Evolutionary conservation across 2,329 filamentous ascomycete genomes (phyloP), one percentile per base, ranked within the genome.

Genomic region (Akanthomyces lecanii): DNA sequence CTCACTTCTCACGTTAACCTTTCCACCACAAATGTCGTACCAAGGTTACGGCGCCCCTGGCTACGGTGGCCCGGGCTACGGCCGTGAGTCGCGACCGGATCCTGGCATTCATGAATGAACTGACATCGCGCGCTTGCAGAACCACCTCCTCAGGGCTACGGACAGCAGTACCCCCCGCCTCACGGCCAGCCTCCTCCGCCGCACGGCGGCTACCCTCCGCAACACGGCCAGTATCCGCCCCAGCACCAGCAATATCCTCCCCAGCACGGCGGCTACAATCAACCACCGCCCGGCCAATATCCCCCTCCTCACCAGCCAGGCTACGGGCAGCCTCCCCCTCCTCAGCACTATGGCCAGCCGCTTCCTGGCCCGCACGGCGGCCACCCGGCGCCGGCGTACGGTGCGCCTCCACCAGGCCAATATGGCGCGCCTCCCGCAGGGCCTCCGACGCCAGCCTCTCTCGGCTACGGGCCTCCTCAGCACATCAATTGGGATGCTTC

Each of bases 381-480:
- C 42, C 69, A 67, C 25, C 53, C 59, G 16, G 38, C 52, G 38
- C 61, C 61, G 25, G 3, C 54, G 6, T 67, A 66, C 21, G 64
- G 61, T 16, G 65, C 64, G 3, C 72, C 70, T 61, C 73, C 76
- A 6, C 69, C 71, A 0, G 73, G 71, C 10, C 72, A 74, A 33
- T 81, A 80, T 59, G 77, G 77, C 36, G 75, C 76, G 25, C 78
- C 79, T 45, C 72, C 72, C 44, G 68, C 70, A 6, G 66, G 65
- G 8, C 79, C 83, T 48, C 85, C 89, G 12, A 85, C 88, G 1
- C 82, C 84, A 12, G 85, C 91, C 0, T 90, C 90, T 0, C 76
- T 83, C 0, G 93, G 93, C 42, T 97, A 97, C 70, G 86, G 86
- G 3, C 82, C 89, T 0, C 85, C 86, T 14, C 89, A 90, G 70